Evolutionary conservation across 2,329 filamentous ascomycete species (phyloP).

Genomic region (Xylariaceae sp.): DNA sequence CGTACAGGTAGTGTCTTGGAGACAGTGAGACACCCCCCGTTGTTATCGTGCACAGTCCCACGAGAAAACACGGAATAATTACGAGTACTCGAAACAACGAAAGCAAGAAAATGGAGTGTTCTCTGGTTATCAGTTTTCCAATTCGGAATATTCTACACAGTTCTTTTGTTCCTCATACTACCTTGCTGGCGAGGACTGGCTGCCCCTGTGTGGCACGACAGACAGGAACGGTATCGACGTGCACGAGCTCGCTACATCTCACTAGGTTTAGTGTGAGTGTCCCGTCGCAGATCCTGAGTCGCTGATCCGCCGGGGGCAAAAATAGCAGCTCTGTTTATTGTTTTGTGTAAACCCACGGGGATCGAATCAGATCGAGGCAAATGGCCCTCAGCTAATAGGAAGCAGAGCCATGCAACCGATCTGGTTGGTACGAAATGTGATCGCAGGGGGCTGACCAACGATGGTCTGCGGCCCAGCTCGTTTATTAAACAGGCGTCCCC

Average conservation of each 20-base stretch:
- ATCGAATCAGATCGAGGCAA: background rate
- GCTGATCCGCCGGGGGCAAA: background rate
- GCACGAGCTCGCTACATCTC: background rate
- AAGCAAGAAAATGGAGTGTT: too few species aligned
- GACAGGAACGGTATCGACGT: background rate
- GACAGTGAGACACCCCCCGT: too few species aligned
- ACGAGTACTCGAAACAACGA: too few species aligned
- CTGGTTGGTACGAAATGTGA: background rate
- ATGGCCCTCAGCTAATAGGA: background rate
- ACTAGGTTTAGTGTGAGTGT: background rate
- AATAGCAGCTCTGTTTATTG: background rate
- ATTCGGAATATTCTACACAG: too few species aligned
- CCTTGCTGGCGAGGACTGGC: background rate
- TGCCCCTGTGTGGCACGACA: background rate
- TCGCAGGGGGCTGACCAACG: background rate
- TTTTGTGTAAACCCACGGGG: background rate
- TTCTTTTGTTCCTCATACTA: background rate
- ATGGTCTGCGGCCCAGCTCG: background rate
- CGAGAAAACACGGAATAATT: too few species aligned
- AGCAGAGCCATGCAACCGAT: background rate
- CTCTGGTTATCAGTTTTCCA: too few species aligned
- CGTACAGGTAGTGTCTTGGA: too few species aligned
- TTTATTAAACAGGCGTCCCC: background rate
- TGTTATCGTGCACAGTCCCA: too few species aligned
- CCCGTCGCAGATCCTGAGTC: background rate